A percentile compares a stretch with the other conserved stretches of the same genome.
Conservation (phyloP, 192 early-diverging fungal genomes). For the Entomortierella beljakovae region DNA sequence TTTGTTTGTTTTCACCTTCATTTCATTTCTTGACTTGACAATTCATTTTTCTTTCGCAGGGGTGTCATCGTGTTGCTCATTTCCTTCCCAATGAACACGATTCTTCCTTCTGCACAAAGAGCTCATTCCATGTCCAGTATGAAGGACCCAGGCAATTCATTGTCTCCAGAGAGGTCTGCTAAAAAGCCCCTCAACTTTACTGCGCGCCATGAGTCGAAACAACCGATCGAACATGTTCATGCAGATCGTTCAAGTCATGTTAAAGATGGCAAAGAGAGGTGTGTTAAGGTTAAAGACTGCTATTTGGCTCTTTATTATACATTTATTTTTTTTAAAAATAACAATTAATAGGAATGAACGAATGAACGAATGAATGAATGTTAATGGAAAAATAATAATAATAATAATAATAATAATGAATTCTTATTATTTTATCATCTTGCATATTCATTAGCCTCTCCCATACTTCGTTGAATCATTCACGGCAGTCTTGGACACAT, state of each 20-base stretch:
- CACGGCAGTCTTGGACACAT: conserved; percentile 49
- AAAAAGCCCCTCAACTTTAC: conserved; percentile 11
- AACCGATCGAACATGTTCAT: background rate
- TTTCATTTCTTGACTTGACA: background rate
- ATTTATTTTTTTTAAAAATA: too few relatives aligned
- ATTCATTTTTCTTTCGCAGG: background rate
- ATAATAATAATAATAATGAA: too few relatives aligned
- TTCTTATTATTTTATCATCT: too few relatives aligned
- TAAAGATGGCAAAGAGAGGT: background rate
- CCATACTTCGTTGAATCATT: conserved; percentile 19
- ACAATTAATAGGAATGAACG: too few relatives aligned
- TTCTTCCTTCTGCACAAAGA: conserved; percentile 14
- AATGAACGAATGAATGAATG: too few relatives aligned
- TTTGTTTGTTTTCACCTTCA: background rate
- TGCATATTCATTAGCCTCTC: too few relatives aligned
- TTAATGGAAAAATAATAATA: too few relatives aligned
- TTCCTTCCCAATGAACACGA: conserved; percentile 25
- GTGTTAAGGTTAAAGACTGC: too few relatives aligned
- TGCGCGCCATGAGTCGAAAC: conserved; percentile 10
- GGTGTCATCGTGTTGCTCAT: conserved; percentile 16
- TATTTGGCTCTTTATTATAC: too few relatives aligned
- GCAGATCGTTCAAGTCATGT: background rate
- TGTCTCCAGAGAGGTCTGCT: background rate
- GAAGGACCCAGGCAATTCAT: conserved; percentile 3
- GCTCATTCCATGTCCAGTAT: conserved; percentile 11